Base-by-base conservation (phyloP, 257 asterid genomes). In the Capsicum rhomboideum region DNA sequence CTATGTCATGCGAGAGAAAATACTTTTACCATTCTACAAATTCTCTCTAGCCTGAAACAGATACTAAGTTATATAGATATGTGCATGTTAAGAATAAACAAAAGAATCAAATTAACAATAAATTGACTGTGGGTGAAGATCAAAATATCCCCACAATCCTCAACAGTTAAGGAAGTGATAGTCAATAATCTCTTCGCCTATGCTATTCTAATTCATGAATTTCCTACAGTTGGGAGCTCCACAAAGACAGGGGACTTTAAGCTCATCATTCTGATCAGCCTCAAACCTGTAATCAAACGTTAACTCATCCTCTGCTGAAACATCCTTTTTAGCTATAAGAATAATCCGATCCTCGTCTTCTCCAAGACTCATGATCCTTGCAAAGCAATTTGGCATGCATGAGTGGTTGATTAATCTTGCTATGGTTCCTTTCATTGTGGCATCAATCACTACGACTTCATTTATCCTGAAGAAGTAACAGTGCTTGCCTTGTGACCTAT, bases 231-330 rank as follows among this genome's bases (percentile, higher is more conserved):
- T 61, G 42, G 77, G 77, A 80, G 77, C 84, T 42, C 84, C 84
- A 80, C 84, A 80, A 9, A 42, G 63, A 68, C 84, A 80, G 11
- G 77, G 61, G 58, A 28, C 55, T 16, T 61, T 80, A 2, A 54
- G 29, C 18, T 80, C 55, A 80, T 80, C 55, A 80, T 16, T 49
- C 44, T 80, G 26, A 37, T 61, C 74, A 37, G 42, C 13, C 6
- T 80, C 84, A 80, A 80, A 80, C 71, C 54, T 80, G 44, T 80
- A 80, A 42, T 80, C 84, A n/a, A 80, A 56, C 4, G 84, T 80
- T 58, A 80, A 64, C 56, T 80, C 84, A 37, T 61, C 55, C 71
- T 55, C 77, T 3, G 77, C 84, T 12, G 42, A 61, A 23, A 80
- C 84, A 23, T 80, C 84, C 17, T 3, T 80, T 64, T 80, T 80